Evolutionary conservation across 352 stramenopile genomes (phyloP).

Genomic region (Phytophthora pistaciae): DNA sequence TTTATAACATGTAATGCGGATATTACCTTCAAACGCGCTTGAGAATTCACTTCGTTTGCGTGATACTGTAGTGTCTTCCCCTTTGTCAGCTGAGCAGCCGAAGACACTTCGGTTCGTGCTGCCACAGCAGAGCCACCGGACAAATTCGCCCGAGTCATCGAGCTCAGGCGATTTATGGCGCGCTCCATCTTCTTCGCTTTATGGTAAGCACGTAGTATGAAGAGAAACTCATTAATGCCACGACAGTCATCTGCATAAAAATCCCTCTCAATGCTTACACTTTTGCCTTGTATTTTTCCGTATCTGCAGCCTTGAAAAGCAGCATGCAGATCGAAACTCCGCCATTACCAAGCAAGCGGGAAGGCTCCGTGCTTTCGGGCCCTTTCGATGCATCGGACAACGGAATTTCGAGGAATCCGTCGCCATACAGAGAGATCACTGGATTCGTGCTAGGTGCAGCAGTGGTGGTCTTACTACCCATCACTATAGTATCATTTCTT

Average conservation of each 20-base stretch:
- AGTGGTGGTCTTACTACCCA: not conserved
- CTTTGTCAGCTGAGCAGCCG: conserved; percentile 46
- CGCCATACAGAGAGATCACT: conserved; percentile 59
- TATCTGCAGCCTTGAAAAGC: conserved; percentile 60
- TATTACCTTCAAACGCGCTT: conserved; percentile 12
- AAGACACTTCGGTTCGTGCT: conserved; percentile 62
- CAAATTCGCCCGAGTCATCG: conserved; percentile 65
- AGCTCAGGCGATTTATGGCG: conserved; percentile 64
- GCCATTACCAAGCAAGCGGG: conserved; percentile 12
- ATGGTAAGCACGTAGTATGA: not conserved
- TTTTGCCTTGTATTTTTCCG: conserved; percentile 34
- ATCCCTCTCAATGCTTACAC: conserved; percentile 25
- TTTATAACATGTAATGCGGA: not conserved
- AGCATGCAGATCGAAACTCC: conserved; percentile 49
- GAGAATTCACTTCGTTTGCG: conserved; percentile 5
- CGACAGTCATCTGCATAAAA: not conserved
- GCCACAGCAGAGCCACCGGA: conserved; percentile 71
- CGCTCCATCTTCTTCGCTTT: conserved; percentile 40
- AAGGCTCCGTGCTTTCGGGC: not conserved
- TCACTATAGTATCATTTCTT: not conserved
- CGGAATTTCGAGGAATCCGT: conserved; percentile 61
- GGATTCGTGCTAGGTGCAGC: not conserved
- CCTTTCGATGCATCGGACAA: conserved; percentile 5
- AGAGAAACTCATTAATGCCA: not conserved
- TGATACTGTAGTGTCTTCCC: conserved; percentile 3